phyloP scores from a whole-genome alignment of 768 basidiomycete species.

The Boletus pseudo-olivaceus region DNA sequence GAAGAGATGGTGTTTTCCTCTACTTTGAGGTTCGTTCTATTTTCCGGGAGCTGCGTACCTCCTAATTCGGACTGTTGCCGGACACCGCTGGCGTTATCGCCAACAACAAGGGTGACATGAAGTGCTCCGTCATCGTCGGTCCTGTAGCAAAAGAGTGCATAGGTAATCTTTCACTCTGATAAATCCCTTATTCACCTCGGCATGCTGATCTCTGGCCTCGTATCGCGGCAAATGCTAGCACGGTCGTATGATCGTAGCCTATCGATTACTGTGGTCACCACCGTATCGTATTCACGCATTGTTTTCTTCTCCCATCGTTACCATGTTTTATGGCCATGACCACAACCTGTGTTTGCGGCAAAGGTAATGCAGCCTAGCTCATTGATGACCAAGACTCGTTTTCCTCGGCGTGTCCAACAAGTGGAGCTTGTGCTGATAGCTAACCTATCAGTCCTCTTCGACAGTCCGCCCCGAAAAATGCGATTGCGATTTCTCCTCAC shows the following conservation, averaged over 20 bases:
- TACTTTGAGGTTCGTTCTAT: slow-evolving; percentile 77
- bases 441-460: not conserved
- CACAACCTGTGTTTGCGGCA: not conserved
- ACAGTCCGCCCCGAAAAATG: not conserved
- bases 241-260: slow-evolving; percentile 72
- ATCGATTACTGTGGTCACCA: slow-evolving; percentile 12
- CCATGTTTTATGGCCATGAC: slow-evolving; percentile 21
- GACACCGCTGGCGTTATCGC: slow-evolving; percentile 98
- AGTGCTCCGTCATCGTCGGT: slow-evolving; percentile 94
- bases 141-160: slow-evolving; percentile 99
- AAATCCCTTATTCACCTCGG: not conserved
- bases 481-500: not conserved
- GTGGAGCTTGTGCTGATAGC: no score
- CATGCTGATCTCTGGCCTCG: slow-evolving; percentile 98
- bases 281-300: slow-evolving; percentile 4
- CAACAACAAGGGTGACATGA: slow-evolving; percentile 99
- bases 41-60: not conserved
- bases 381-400: not conserved
- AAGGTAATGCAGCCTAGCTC: not conserved
- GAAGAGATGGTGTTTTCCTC: slow-evolving; percentile 97
- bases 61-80: slow-evolving; percentile 30
- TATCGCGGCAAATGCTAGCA: slow-evolving; percentile 98
- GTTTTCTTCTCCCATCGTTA: not conserved
- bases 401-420: not conserved
- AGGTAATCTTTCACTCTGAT: not conserved